Evolutionary conservation across 352 stramenopile species (phyloP), one percentile per base, ranked within the genome.

Genomic region (Thraustochytrium striatum): DNA sequence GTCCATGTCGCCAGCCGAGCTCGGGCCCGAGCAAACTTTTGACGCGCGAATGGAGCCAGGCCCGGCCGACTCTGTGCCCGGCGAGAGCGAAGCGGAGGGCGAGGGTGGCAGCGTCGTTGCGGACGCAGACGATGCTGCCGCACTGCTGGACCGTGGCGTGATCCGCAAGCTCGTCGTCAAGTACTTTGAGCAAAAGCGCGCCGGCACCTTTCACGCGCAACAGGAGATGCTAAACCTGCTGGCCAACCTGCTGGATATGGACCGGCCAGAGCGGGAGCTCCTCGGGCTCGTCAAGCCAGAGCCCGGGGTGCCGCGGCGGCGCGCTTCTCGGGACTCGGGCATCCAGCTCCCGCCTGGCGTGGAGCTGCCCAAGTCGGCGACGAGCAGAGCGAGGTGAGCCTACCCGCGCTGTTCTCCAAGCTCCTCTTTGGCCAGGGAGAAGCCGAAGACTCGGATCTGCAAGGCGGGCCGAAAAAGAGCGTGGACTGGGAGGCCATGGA

Each of bases 401-500:
- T 25, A 25, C 25, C 25, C 2, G 8, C 32, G 38, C 35, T 75
- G 32, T 30, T 75, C 8, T 21, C n/a, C 11, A 58, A 61, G 39
- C 32, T 75, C 25, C n/a, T 75, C 30, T 75, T 75, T 43, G 65
- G 65, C 3, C 2, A 28, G 2, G 7, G 30, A 35, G n/a, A 43
- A 41, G 5, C 43, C 21, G 32, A 32, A 25, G 25, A 55, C 16
- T 55, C 47, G n/a, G n/a, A n/a, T n/a, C n/a, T 7, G 36, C 36
- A 5, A 16, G 53, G 35, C 30, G 30, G 1, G 21, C 59, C 36
- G 53, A 70, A 25, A 39, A 38, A 19, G 52, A 75, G 65, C n/a
- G 50, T 50, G 21, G 65, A 75, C 52, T 75, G 65, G 65, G 65
- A 61, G 35, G 52, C 44, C 16, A 75, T 75, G n/a, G 65, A 75